These are phyloP conservation scores for Amesomyces nigricolor DNA, from an alignment of 2,329 filamentous ascomycete species.

Conservation along the genomic window DNA sequence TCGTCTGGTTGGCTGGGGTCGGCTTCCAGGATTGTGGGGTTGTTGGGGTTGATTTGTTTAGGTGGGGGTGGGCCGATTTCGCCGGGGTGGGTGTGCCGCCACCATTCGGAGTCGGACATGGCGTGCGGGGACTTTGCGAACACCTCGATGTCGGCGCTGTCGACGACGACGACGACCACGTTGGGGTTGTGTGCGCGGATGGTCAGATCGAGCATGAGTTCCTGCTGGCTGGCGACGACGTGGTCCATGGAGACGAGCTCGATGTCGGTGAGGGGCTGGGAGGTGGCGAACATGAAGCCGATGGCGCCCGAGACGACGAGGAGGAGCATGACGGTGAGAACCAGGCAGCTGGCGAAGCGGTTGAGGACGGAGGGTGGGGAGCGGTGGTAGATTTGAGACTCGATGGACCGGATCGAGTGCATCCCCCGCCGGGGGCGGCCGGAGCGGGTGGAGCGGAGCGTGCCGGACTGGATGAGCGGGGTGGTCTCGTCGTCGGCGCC, in stretches of 20 bases:
- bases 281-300: slow-evolving; percentile 85
- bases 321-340: slow-evolving; percentile 75
- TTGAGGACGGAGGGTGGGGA: slow-evolving; percentile 58
- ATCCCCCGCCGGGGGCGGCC: slow-evolving; percentile 53
- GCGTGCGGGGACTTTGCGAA: slow-evolving; percentile 93
- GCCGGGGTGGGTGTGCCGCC: slow-evolving; percentile 40
- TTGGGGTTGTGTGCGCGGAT: slow-evolving; percentile 91
- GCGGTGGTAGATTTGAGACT: slow-evolving; percentile 63
- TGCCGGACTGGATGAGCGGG: slow-evolving; percentile 58
- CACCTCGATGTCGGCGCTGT: slow-evolving; percentile 82
- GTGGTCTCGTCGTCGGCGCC: slow-evolving; percentile 84
- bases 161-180: slow-evolving; percentile 78
- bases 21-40: neutral
- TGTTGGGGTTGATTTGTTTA: slow-evolving; percentile 27
- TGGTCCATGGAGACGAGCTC: slow-evolving; percentile 76
- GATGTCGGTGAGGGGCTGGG: slow-evolving; percentile 76
- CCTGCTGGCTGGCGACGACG: slow-evolving; percentile 87
- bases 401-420: slow-evolving; percentile 61
- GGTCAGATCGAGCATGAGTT: slow-evolving; percentile 88
- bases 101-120: slow-evolving; percentile 61
- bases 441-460: slow-evolving; percentile 52
- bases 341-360: slow-evolving; percentile 78
- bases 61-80: slow-evolving; percentile 22
- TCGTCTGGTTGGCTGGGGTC: slow-evolving; percentile 38
- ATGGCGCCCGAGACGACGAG: slow-evolving; percentile 79